Conservation (phyloP, 257 asterid species). For the Solanum pinnatisectum region DNA sequence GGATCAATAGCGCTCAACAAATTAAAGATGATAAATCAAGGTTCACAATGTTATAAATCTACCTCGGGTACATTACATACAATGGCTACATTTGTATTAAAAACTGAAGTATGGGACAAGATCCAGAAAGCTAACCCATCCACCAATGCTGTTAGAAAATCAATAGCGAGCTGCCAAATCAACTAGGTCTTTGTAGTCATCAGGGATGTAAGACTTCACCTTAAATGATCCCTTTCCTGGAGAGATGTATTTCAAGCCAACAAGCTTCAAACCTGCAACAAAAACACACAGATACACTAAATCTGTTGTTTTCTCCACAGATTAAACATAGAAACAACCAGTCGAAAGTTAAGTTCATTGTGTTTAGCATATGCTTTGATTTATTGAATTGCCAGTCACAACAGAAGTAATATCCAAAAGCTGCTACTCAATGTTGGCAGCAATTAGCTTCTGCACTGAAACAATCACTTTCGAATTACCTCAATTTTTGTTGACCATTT, state of each 20-base stretch:
- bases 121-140: neutral
- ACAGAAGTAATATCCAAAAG: neutral
- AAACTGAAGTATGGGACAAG: neutral
- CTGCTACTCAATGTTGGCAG: neutral
- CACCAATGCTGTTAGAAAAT: neutral
- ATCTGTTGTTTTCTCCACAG: neutral
- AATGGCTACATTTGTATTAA: neutral
- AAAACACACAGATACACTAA: neutral
- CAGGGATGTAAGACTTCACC: constrained; percentile 51
- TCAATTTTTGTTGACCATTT: neutral
- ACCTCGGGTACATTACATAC: neutral
- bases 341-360: neutral
- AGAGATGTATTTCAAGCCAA: constrained; percentile 71
- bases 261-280: constrained; percentile 59
- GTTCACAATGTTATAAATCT: neutral
- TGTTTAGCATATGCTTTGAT: neutral
- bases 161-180: constrained; percentile 50
- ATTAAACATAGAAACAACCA: neutral
- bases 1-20: neutral
- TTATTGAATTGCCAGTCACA: neutral
- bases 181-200: constrained; percentile 38
- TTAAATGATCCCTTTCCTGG: constrained; percentile 53
- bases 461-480: neutral
- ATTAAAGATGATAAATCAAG: neutral
- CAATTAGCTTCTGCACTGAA: neutral